Evolutionary conservation across 371 early-diverging fungal species (phyloP), one percentile per base, ranked within the genome.

Genomic region (Mucor circinelloides): DNA sequence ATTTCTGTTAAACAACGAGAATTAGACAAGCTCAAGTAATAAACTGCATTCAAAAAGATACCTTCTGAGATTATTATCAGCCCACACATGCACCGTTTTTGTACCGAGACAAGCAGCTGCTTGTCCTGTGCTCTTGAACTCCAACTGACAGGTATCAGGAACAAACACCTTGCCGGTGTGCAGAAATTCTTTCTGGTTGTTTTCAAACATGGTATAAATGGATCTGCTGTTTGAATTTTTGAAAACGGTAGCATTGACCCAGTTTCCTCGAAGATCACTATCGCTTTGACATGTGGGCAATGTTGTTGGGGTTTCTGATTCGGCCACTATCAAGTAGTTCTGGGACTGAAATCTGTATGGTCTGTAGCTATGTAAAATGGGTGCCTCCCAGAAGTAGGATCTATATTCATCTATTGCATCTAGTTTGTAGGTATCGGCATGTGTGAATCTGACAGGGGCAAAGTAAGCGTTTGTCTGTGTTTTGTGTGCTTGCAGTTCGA

Each of bases 351-450:
- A 79, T 8, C 55, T 48, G 27, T 42, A 57, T 0, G 82, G 82
- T 27, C 67, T 72, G 56, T 82, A 79, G n/a, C 54, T 40, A 54
- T 79, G 82, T 9, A 63, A 57, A 4, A 74, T 66, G 7, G 82
- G 82, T 1, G 64, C 30, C 67, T 79, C 76, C 79, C 79, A 82
- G 58, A 79, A 82, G 57, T 79, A 79, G 28, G 77, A 77, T 40
- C 82, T 59, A 36, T 77, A 74, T 65, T 82, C 82, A 31, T 60
- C 66, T 6, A 69, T 54, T 4, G 68, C 73, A 12, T 74, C 44
- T 17, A 82, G 60, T 30, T 32, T 32, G 58, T 82, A 82, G 3
- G 46, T 69, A 32, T 77, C 82, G 40, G 75, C 60, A 21, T 76
- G 71, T 2, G 61, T 52, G 57, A 82, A 79, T 13, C 60, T 50